phyloP scores from a whole-genome alignment of 169 alveolate genomes.

The Cryptosporidium tyzzeri region DNA sequence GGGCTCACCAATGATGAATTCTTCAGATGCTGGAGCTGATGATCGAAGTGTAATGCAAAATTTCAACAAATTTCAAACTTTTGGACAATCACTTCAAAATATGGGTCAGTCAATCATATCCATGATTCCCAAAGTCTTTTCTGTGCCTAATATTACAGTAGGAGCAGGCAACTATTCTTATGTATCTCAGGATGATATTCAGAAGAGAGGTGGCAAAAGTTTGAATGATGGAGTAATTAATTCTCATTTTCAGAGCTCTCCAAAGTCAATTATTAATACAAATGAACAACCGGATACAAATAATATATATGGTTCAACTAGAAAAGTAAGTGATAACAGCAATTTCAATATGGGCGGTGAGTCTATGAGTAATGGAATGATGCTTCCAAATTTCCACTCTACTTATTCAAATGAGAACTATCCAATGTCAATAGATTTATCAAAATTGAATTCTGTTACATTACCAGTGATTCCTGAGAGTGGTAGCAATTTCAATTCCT shows the following conservation, averaged over 20 bases:
- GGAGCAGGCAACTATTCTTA: conserved; percentile 46
- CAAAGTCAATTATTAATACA: conserved; percentile 1
- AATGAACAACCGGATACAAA: conserved; percentile 16
- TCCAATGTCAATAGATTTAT: conserved; percentile 67
- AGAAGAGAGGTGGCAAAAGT: neutral
- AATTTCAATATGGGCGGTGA: neutral
- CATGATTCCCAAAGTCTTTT: conserved; percentile 67
- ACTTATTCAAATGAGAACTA: conserved; percentile 73
- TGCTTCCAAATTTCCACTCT: conserved; percentile 68
- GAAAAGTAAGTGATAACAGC: neutral
- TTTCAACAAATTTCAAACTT: conserved; percentile 18
- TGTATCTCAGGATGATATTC: conserved; percentile 13
- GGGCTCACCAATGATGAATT: neutral
- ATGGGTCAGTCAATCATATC: conserved; percentile 68
- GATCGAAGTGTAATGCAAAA: neutral
- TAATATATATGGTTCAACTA: neutral
- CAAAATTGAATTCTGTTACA: neutral
- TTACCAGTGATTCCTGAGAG: conserved; percentile 59
- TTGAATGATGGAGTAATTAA: neutral
- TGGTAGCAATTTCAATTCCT: conserved; percentile 14
- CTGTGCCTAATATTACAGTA: conserved; percentile 66
- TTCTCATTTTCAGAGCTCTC: neutral
- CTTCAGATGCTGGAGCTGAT: neutral
- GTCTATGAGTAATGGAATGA: neutral
- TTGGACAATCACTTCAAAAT: conserved; percentile 66